Evolutionary conservation across 805 yeast genomes (phyloP), one percentile per base, ranked within the genome.

Genomic region (Starmera pachycereana): DNA sequence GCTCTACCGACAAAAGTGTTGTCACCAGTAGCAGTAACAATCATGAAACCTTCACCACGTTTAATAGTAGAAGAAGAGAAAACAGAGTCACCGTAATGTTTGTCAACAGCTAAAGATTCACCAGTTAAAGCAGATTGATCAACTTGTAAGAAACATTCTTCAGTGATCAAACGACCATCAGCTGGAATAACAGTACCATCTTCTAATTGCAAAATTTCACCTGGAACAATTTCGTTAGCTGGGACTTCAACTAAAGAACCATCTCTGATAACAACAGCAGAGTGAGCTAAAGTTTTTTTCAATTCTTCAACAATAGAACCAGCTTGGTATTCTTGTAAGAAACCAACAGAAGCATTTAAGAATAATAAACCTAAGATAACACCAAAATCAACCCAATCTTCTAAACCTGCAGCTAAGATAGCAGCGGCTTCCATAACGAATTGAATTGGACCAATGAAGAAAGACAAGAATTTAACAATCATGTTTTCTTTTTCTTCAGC

Each of bases 311-410:
- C 96, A 74, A 88, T 88, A 48, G 96, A 87, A 74, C 96, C 96
- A 51, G 97, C 97, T 71, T 88, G 96, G 82, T 71, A 89, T 70
- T 88, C 97, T 74, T 88, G 97, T 54, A 86, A 74, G 80, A 88
- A 88, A 77, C 97, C 97, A 65, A 88, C 96, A 57, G 71, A 69
- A 50, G 96, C 96, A 69, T 88, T 88, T 63, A 88, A 77, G 65
- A 80, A 54, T 56, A 88, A 73, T 56, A 88, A 70, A 69, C 82
- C 96, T 67, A 85, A 78, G 63, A 88, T 88, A 64, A 88, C 97
- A 78, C 97, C 96, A 74, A 88, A 88, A 77, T 88, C 96, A 61
- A 88, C 96, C 96, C 96, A 88, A 72, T 89, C 96, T 71, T 86
- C 86, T 57, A 86, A 74, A 80, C 95, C 96, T 51, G 95, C 95